Evolutionary conservation across 805 yeast species (phyloP).

Genomic region (Cyberlindnera samutprakarnensis): DNA sequence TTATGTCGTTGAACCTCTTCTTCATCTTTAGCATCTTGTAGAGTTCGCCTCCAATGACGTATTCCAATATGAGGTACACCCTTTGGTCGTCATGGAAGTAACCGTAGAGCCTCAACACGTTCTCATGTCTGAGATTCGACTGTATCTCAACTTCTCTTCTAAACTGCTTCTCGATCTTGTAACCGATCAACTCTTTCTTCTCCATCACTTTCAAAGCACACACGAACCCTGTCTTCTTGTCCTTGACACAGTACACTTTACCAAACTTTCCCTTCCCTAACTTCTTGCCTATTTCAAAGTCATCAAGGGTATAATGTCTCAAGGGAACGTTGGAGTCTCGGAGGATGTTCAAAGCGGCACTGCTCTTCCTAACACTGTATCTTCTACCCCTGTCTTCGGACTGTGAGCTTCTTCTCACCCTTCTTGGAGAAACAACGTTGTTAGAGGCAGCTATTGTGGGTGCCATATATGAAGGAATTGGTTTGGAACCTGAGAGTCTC

Average conservation of each 20-base stretch:
- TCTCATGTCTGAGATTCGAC: constrained; percentile 66
- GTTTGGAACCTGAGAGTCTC: constrained; percentile 9
- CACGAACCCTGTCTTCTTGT: constrained; percentile 63
- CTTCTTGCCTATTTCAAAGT: constrained; percentile 81
- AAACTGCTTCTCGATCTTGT: constrained; percentile 77
- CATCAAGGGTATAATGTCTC: constrained; percentile 37
- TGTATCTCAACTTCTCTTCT: constrained; percentile 91
- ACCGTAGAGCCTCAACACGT: constrained; percentile 74
- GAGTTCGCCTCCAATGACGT: constrained; percentile 79
- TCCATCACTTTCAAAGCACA: constrained; percentile 92
- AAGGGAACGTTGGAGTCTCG: constrained; percentile 21
- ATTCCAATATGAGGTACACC: constrained; percentile 81
- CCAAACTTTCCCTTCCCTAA: constrained; percentile 95
- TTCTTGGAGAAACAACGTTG: constrained; percentile 17
- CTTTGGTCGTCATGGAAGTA: constrained; percentile 76
- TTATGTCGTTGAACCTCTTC: constrained; percentile 62
- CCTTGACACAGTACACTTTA: constrained; percentile 81
- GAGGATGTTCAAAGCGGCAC: constrained; percentile 19
- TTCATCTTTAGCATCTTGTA: constrained; percentile 63
- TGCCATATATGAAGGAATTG: constrained; percentile 25
- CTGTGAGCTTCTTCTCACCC: constrained; percentile 11
- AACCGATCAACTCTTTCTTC: constrained; percentile 65
- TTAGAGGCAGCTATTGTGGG: constrained; percentile 22
- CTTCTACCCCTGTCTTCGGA: constrained; percentile 3
- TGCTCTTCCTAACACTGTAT: constrained; percentile 7